These are phyloP conservation scores for Pouteria campechiana DNA, from an alignment of 179 eudicot genomes.

Conservation along the genomic window DNA sequence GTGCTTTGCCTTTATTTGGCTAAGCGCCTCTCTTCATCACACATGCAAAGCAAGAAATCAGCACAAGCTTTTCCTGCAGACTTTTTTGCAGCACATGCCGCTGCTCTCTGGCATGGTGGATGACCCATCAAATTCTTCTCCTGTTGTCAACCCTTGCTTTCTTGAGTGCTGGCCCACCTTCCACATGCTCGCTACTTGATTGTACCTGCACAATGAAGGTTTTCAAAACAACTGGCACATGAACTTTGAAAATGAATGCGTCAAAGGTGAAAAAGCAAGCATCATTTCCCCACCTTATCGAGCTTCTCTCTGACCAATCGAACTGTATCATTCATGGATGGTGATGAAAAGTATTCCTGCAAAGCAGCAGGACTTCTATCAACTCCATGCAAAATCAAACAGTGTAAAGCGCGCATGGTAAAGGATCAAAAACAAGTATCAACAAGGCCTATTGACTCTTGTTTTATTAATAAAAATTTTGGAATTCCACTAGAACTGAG, in stretches of 20 bases:
- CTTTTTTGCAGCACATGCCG: too few species aligned
- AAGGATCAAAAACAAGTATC: too few species aligned
- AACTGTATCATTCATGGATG: conserved; percentile 79
- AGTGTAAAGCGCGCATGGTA: too few species aligned
- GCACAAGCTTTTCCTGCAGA: too few species aligned
- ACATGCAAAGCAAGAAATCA: too few species aligned
- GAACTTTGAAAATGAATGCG: neutral
- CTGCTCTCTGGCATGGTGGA: too few species aligned
- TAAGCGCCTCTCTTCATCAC: too few species aligned
- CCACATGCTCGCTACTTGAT: conserved; percentile 35
- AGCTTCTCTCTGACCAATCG: conserved; percentile 61
- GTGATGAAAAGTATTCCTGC: conserved; percentile 71
- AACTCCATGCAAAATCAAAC: too few species aligned
- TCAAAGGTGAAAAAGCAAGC: neutral
- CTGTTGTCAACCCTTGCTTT: conserved; percentile 59
- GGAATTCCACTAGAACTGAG: too few species aligned
- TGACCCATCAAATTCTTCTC: conserved; percentile 61
- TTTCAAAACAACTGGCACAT: neutral
- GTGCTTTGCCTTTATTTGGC: too few species aligned
- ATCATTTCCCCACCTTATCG: conserved; percentile 33
- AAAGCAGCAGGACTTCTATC: neutral
- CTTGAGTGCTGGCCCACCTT: conserved; percentile 47
- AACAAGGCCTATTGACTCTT: too few species aligned
- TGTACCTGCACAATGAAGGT: conserved; percentile 33
- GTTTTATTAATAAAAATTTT: too few species aligned